A percentile compares a stretch with the other conserved stretches of the same genome.
phyloP scores from a whole-genome alignment of 129 eudicot species.

The Solidago caesia region DNA sequence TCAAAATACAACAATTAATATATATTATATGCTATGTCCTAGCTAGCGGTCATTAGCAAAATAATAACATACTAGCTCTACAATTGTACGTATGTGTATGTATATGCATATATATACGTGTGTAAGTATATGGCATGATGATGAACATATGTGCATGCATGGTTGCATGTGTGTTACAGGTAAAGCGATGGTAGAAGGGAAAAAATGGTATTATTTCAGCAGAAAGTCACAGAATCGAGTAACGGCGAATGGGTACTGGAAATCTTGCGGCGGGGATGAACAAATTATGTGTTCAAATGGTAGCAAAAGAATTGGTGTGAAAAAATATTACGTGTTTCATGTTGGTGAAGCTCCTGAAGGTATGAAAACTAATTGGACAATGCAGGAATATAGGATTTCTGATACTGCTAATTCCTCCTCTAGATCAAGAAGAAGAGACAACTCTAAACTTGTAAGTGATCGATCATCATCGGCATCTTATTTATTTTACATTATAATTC shows the following conservation, averaged over 20 bases:
- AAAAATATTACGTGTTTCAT: conserved; percentile 59
- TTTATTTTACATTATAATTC: neutral
- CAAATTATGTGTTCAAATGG: conserved; percentile 49
- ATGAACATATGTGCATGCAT: conserved; percentile 17
- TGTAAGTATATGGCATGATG: neutral
- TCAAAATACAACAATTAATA: too few species aligned
- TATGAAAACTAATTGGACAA: conserved; percentile 67
- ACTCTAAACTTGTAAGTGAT: conserved; percentile 48
- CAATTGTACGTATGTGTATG: neutral
- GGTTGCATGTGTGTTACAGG: conserved; percentile 40
- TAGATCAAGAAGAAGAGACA: conserved; percentile 54
- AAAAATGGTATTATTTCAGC: conserved; percentile 83
- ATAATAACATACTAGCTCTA: too few species aligned
- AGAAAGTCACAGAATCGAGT: conserved; percentile 55
- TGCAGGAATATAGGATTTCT: conserved; percentile 77
- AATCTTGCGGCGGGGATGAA: conserved; percentile 66
- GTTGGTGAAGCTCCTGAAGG: conserved; percentile 67
- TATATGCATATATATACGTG: neutral
- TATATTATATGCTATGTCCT: too few species aligned
- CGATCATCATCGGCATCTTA: neutral
- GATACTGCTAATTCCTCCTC: conserved; percentile 52
- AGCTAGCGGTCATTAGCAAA: too few species aligned
- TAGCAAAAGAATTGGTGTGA: conserved; percentile 59
- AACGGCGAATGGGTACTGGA: conserved; percentile 72
- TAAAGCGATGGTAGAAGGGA: conserved; percentile 78